Conservation (phyloP, 768 basidiomycete species). For the Clitopilus passeckerianus region DNA sequence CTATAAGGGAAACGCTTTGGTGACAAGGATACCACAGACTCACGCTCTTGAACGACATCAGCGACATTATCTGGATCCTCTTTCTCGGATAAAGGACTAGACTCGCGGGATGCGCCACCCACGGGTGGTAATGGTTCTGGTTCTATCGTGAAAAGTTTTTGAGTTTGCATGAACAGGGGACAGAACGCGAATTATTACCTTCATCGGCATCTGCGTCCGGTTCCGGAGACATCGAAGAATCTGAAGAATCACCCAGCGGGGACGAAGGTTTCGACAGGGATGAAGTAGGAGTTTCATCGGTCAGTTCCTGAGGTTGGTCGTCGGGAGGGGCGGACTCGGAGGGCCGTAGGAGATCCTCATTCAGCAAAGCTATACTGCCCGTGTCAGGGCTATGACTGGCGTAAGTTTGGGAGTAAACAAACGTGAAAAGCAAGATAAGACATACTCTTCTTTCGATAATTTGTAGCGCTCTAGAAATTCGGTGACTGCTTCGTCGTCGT, state of each 20-base stretch:
- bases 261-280: neutral
- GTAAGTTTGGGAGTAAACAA: slow-evolving; percentile 4
- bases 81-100: neutral
- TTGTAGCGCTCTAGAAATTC: slow-evolving; percentile 55
- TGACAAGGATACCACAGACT: neutral
- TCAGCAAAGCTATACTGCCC: slow-evolving; percentile 33
- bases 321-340: neutral
- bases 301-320: slow-evolving; percentile 15
- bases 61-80: neutral
- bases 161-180: neutral
- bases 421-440: slow-evolving; percentile 1
- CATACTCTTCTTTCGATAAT: slow-evolving; percentile 44
- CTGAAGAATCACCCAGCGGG: neutral
- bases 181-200: neutral
- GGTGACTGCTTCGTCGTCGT: slow-evolving; percentile 38
- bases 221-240: neutral
- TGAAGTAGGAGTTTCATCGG: slow-evolving; percentile 5
- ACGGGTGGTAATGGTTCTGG: neutral
- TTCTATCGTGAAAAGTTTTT: neutral
- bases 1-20: neutral
- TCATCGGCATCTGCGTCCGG: neutral
- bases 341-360: slow-evolving; percentile 12
- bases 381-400: slow-evolving; percentile 29
- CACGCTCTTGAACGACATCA: neutral
- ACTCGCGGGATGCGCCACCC: neutral